Base-by-base conservation (phyloP, 768 basidiomycete genomes). In the Rhizopogon roseolus region DNA sequence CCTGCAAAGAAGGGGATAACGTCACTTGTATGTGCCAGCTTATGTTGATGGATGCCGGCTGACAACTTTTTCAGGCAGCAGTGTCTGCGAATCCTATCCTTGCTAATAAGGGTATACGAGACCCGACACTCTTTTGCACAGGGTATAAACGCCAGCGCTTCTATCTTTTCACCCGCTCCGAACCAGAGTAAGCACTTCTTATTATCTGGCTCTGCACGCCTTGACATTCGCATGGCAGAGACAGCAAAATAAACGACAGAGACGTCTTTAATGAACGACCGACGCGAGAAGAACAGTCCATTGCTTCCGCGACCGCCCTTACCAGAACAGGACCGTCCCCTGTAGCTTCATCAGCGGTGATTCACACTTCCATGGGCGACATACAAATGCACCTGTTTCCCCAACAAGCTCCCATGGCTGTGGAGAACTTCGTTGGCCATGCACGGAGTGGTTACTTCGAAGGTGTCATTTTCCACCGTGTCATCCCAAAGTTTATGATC, bases 251-350 rank as follows among this genome's bases (percentile, higher is more conserved):
- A 1, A 84, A 84, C 29, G 96, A 98, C 59, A 86, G 97, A 54
- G 97, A 99, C 61, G 86, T 99, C 52, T 98, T 98, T 81, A 99
- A 99, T 69, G 97, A 99, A 71, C 81, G 89, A 43, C 97, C 97
- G 2, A 98, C 96, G 1, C 82, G 94, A 49, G 97, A 98, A 66
- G 97, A 99, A 64, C 94, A 93, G 67, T 88, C 83, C 29, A 82
- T 95, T 45, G 93, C 93, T 3, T 69, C 86, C 7, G 76, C 88
- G 1, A 76, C 81, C 4, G 67, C 71, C 1, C 63, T 78, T 11
- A 69, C 76, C 57, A 73, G 71, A 60, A 68, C 73, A 53, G 81
- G 85, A 1, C 84, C 85, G 6, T 87, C 90, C 1, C 83, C 84
- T 0, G 70, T 93, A 32, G 89, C 93, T 22, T 82, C 85, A 56